Conservation (phyloP, 1,139 yeast genomes). For the Debaryomyces subglobosus region DNA sequence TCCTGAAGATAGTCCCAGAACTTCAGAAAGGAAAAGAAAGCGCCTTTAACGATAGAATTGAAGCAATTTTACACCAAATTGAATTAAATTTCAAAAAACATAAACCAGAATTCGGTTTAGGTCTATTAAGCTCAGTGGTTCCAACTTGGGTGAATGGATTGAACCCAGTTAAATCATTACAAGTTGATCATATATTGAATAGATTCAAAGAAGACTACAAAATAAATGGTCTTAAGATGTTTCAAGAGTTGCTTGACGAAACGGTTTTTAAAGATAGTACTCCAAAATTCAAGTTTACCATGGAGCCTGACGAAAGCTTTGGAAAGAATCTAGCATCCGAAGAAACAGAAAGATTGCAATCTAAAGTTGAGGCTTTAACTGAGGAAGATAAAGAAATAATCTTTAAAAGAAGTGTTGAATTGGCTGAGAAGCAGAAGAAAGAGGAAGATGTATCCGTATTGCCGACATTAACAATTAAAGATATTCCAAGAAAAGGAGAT, state of each 20-base stretch:
- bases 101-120: constrained; percentile 88
- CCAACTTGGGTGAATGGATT: constrained; percentile 84
- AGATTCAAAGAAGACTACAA: constrained; percentile 64
- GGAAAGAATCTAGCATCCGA: constrained; percentile 51
- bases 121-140: constrained; percentile 68
- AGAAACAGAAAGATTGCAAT: constrained; percentile 57
- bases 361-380: constrained; percentile 47
- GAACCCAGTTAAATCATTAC: constrained; percentile 68
- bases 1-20: constrained; percentile 40
- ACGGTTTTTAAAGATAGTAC: constrained; percentile 55
- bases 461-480: constrained; percentile 74
- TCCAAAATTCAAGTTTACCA: constrained; percentile 63
- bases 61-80: constrained; percentile 85
- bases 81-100: constrained; percentile 85
- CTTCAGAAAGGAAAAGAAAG: constrained; percentile 40
- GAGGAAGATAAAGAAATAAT: constrained; percentile 62
- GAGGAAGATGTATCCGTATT: constrained; percentile 76
- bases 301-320: constrained; percentile 69
- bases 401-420: constrained; percentile 57
- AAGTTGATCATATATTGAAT: constrained; percentile 62
- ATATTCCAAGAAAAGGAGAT: constrained; percentile 66
- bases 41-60: constrained; percentile 65
- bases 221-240: constrained; percentile 56
- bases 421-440: constrained; percentile 65
- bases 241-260: constrained; percentile 57